Evolutionary conservation across 2,329 filamentous ascomycete species (phyloP), one percentile per base, ranked within the genome.

Genomic region (Eurotiales sp.): DNA sequence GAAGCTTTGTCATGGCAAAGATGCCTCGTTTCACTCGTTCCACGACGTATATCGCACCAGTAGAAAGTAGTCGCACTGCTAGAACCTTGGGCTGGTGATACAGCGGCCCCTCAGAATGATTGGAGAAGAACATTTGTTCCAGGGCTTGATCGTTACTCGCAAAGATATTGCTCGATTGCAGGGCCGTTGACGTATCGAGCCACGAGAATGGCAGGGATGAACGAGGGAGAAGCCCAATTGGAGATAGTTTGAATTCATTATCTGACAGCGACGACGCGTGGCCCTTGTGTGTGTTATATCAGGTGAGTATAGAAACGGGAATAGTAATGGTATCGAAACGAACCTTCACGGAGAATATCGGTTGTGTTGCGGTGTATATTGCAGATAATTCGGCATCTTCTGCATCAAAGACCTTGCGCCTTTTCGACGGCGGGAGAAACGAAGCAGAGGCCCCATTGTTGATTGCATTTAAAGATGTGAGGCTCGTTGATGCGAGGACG

Each of bases 21-120:
- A 73, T 61, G 2, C 65, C 65, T 39, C 50, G 55, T 49, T 72
- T 72, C 14, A 72, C 69, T 15, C 65, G 55, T 51, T 74, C 72
- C 8, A 73, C 58, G 22, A 67, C 61, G 52, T 69, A 73, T 4
- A 73, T 52, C 3, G 62, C 61, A 1, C 64, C 62, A 46, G 63
- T 62, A 19, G 57, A 55, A 4, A 57, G 34, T 22, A 68, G 56
- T 22, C 69, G 63, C 11, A 65, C 64, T 5, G 61, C 63, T 6
- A 74, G 57, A 10, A 72, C 67, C 3, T 58, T 55, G 5, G 64
- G 61, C 44, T 67, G 64, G 40, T 40, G 8, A 40, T 40, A 15
- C 10, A 23, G 12, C 11, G 14, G 27, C 22, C 10, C 25, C 6
- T 29, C 50, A 11, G 7, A 23, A 19, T 27, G 14, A 17, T 50